Base-by-base conservation (phyloP, 176 grass and related monocot species). In the Oryza glumipatula region DNA sequence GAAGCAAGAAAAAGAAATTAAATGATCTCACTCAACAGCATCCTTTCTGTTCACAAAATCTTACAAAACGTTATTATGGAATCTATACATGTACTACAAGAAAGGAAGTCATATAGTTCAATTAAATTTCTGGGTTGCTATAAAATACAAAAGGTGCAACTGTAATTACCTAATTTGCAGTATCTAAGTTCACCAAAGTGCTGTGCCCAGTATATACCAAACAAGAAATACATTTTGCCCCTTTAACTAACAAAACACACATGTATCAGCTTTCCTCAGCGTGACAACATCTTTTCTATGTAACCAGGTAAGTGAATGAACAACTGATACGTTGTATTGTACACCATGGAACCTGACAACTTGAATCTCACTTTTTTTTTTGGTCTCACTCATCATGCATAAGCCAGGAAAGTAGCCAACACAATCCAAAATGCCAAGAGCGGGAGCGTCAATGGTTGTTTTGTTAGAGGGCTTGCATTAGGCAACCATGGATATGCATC, bases 401-500 rank as follows among this genome's bases (percentile, higher is more conserved):
- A 91, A 67, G 88, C 73, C 87, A 97, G 60, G 78, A 97, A 92
- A 76, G 87, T 77, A 67, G 72, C 87, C 65, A 94, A 81, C 48
- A 76, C 43, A 74, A 88, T 73, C 86, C 78, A 97, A 71, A 97
- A 85, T 49, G 74, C 76, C 72, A 84, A 85, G 60, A 89, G 69
- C 7, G 84, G 72, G 64, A 91, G 61, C 32, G 68, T 66, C 72
- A 86, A 88, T 73, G 94, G 85, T 81, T 84, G 88, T 80, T 90
- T 90, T 82, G 89, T 90, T 60, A 88, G 78, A 64, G 88, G 88
- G 51, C 89, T 91, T 73, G 91, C 76, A 45, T 94, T 97, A 26
- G 94, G 94, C 74, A 97, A 72, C 94, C 89, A 97, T 61, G 94
- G 94, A 45, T 97, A 97, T 0, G 81, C 74, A 82, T 97, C 92